A percentile compares a stretch with the other conserved stretches of the same genome.
Evolutionary conservation across 306 rosid genomes (phyloP).

Genomic region (Cucurbita argyrosperma): DNA sequence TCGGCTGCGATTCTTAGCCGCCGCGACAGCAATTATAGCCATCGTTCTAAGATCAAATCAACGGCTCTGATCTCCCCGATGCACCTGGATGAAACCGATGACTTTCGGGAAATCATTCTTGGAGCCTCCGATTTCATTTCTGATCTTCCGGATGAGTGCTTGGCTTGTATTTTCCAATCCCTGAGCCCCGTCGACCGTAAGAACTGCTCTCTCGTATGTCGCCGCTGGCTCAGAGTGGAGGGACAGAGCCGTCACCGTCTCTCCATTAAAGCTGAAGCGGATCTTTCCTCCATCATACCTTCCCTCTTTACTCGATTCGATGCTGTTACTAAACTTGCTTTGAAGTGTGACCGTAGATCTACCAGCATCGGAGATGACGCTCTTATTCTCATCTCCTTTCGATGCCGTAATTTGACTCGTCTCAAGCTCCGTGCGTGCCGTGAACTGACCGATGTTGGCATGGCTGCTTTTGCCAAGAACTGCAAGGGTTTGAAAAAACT

Average conservation of each 20-base stretch:
- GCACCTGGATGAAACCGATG: conserved; percentile 8
- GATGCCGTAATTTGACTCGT: conserved; percentile 83
- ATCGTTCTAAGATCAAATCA: conserved; percentile 38
- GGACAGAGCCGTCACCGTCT: conserved; percentile 92
- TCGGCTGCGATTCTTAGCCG: conserved; percentile 34
- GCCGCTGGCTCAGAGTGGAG: conserved; percentile 73
- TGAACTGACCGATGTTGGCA: conserved; percentile 59
- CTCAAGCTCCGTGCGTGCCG: conserved; percentile 91
- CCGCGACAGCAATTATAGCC: conserved; percentile 28
- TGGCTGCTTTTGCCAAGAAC: conserved; percentile 63
- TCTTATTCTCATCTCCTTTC: conserved; percentile 47
- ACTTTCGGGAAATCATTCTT: not conserved
- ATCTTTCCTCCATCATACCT: conserved; percentile 31
- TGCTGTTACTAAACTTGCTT: conserved; percentile 74
- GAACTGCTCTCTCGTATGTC: conserved; percentile 75
- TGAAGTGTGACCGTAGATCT: conserved; percentile 86
- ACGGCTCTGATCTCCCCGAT: conserved; percentile 45
- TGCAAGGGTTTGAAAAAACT: conserved; percentile 87
- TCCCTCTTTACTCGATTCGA: conserved; percentile 76
- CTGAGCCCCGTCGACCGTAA: conserved; percentile 70
- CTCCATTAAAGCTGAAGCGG: conserved; percentile 58
- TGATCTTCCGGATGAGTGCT: conserved; percentile 77
- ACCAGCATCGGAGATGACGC: conserved; percentile 62
- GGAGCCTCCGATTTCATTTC: conserved; percentile 42
- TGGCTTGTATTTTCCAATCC: conserved; percentile 68